Percentiles rank a stretch among this genome's conserved stretches.
phyloP scores from a whole-genome alignment of 257 asterid genomes.

The Plantago elongata region DNA sequence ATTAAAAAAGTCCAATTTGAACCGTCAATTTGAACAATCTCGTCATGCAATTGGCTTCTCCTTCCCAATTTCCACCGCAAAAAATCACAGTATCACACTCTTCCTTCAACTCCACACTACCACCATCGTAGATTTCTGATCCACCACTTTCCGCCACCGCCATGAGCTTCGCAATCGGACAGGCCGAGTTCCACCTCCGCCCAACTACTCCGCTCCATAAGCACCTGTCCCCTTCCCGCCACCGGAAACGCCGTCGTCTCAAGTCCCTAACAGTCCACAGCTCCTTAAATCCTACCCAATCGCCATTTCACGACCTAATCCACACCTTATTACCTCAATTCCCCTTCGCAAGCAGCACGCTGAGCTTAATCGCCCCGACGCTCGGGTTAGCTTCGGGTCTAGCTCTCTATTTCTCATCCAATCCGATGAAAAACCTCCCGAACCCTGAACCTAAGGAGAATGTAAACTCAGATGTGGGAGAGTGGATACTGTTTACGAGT shows the following conservation, averaged over 20 bases:
- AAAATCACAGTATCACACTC: too few species aligned
- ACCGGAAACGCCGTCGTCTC: slow-evolving; percentile 63
- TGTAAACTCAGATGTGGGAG: slow-evolving; percentile 42
- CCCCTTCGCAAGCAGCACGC: slow-evolving; percentile 36
- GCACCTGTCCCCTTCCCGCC: slow-evolving; percentile 30
- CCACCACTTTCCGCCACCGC: too few species aligned
- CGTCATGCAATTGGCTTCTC: too few species aligned
- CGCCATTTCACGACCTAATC: slow-evolving; percentile 41
- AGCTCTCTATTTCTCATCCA: slow-evolving; percentile 44
- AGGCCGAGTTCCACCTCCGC: slow-evolving; percentile 19
- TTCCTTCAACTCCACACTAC: too few species aligned
- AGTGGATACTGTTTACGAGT: slow-evolving; percentile 75
- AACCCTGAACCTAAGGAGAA: slow-evolving; percentile 6
- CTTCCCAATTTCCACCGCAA: too few species aligned
- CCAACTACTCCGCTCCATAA: slow-evolving; percentile 24
- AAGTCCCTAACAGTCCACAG: slow-evolving; percentile 28
- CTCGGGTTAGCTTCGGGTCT: slow-evolving; percentile 72
- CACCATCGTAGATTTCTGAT: too few species aligned
- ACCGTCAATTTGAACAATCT: too few species aligned
- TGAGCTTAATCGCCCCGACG: slow-evolving; percentile 48
- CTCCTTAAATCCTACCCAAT: slow-evolving; percentile 19
- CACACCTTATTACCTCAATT: slow-evolving; percentile 48
- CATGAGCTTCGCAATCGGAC: slow-evolving; percentile 41
- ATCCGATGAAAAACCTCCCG: slow-evolving; percentile 14
- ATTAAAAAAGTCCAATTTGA: too few species aligned